Evolutionary conservation across 371 early-diverging fungal genomes (phyloP), one percentile per base, ranked within the genome.

Genomic region (Apophysomyces variabilis): DNA sequence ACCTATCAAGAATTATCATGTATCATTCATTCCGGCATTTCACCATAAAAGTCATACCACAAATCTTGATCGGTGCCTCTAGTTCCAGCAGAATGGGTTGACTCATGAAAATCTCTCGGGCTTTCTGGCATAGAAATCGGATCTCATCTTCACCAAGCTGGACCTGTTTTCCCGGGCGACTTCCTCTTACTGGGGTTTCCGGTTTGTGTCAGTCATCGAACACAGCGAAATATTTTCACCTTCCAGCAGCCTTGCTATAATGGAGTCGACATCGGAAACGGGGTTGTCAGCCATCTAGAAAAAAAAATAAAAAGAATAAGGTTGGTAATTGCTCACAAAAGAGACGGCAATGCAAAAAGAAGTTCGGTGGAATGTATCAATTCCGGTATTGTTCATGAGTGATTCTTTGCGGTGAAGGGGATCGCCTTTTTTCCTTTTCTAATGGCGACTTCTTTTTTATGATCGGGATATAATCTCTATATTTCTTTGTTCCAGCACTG

Each of bases 1-100:
- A 69, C 73, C 76, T 75, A 66, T 57, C 45, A 46, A 37, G 7
- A 26, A 58, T 26, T 32, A 13, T 37, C n/a, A 39, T 58, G 32
- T 13, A 16, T 43, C 7, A 18, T 16, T 41, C 44, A 18, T 18
- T 61, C n/a, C 38, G 47, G 36, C n/a, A 35, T 57, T 11, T 43
- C 14, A 45, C 16, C 32, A 26, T 45, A 18, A 69, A 41, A 41
- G n/a, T 14, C 59, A 73, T 72, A 85, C 92, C 86, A 78, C 93
- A 93, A 64, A 99, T 93, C 76, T 98, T 97, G 64, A 98, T 92
- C 39, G 98, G 97, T 18, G 98, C 94, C 59, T 93, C 91, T 60
- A 99, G 83, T 74, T 98, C 98, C 47, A 99, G 80, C 58, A 99
- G 85, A 13, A 93, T 90, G 14, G 97, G 96, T 78, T 99, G 98